A percentile compares a stretch with the other conserved stretches of the same genome.
Conservation (phyloP, 176 grass and related monocot species). For the Musa acuminata region DNA sequence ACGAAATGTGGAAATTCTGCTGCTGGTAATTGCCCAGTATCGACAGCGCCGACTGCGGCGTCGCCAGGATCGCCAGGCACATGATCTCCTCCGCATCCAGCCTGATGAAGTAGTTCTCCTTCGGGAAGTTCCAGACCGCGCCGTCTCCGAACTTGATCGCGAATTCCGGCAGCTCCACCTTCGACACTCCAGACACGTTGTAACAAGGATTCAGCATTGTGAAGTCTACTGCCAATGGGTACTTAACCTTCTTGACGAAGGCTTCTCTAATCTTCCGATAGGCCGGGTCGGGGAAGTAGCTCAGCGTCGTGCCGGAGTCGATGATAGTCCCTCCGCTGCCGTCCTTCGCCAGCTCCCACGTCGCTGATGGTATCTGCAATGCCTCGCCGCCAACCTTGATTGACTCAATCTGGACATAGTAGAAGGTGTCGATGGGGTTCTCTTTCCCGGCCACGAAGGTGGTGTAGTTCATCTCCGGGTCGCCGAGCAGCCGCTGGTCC, state of each 20-base stretch:
- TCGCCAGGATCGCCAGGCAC: conserved; percentile 67
- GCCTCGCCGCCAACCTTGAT: conserved; percentile 51
- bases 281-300: conserved; percentile 75
- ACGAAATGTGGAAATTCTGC: conserved; percentile 86
- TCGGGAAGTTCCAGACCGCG: conserved; percentile 73
- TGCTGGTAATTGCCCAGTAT: conserved; percentile 95
- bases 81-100: conserved; percentile 50
- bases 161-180: conserved; percentile 60
- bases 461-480: conserved; percentile 67
- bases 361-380: conserved; percentile 29
- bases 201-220: conserved; percentile 71
- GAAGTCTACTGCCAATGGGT: conserved; percentile 35
- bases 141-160: conserved; percentile 58
- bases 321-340: conserved; percentile 70
- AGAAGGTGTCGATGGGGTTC: conserved; percentile 49
- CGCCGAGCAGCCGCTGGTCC: conserved; percentile 27
- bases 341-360: conserved; percentile 33
- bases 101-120: conserved; percentile 81
- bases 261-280: conserved; percentile 54
- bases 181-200: conserved; percentile 61
- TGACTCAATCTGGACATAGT: conserved; percentile 57
- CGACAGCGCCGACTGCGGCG: conserved; percentile 41
- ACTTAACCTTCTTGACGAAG: conserved; percentile 45
- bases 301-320: conserved; percentile 93
- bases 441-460: conserved; percentile 31